Evolutionary conservation across 2,329 filamentous ascomycete genomes (phyloP), one percentile per base, ranked within the genome.

Genomic region (Ascosphaera aggregata): DNA sequence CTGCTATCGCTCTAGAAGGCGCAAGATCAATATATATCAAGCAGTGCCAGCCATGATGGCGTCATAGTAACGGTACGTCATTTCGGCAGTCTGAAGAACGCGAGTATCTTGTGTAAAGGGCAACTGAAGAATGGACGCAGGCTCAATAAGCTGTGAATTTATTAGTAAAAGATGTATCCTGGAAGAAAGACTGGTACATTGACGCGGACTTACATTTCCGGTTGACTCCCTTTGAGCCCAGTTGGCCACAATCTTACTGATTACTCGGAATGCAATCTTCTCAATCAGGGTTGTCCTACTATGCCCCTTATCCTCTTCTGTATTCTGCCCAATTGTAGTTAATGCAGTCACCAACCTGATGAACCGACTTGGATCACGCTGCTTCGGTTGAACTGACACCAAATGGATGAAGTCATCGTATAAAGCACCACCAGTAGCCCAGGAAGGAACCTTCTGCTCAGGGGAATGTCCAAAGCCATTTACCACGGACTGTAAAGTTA

Each of bases 371-470:
- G 58, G 55, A 32, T 62, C 57, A 22, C 58, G 61, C 39, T 57
- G 51, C 31, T 52, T 56, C 32, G 45, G 51, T 40, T 50, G 52
- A 16, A 51, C 54, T 36, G 52, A 58, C 16, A 66, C 56, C 30
- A 74, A 52, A 37, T 61, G 59, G 20, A 73, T 57, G 51, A 68
- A 74, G 48, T 73, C 69, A 22, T 66, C 63, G 53, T 93, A 95
- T 18, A 95, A 71, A 46, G 77, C 73, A 3, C 82, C 86, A 19
- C 84, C 85, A 15, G 71, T 59, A 8, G 72, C 62, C 89, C 89
- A 94, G 39, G 76, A 74, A 9, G 67, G 58, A 22, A 92, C 73
- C 16, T 63, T 59, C 30, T 66, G 60, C 22, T 71, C 66, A 19
- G 67, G 71, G 1, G 64, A 65, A 39, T 73, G 60, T 4, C 62